Evolutionary conservation across 495 filamentous ascomycete genomes (phyloP), one percentile per base, ranked within the genome.

Genomic region (Neurospora hispaniola): DNA sequence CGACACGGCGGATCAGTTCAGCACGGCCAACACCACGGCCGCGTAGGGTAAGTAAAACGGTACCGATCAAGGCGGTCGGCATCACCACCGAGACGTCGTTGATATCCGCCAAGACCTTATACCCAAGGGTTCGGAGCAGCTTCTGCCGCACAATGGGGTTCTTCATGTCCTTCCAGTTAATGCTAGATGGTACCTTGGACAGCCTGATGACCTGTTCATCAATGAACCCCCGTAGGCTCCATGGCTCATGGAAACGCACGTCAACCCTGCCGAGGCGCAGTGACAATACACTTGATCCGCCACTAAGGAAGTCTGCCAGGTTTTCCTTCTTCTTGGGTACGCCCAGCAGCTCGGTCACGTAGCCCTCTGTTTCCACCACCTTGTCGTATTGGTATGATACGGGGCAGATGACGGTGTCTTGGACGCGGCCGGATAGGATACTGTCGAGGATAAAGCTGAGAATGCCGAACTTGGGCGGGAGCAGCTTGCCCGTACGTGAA

Each of bases 351-450:
- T 98, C 96, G 70, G 89, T 94, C 70, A 98, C 94, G 78, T 98
- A 99, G 20, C 93, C 96, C 77, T 98, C 95, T 9, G 94, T 97
- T 80, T 99, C 96, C 69, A 99, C 93, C 69, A 99, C 96, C 76
- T 98, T 99, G 86, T 99, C 96, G 79, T 99, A 99, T 77, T 98
- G 96, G 2, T 94, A 97, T 79, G 92, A 95, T 40, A 99, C 96
- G 4, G 95, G 95, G 76, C 94, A 97, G 62, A 99, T 91, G 39
- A 96, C 92, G 18, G 93, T 92, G 80, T 99, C 96, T 71, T 95
- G 85, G 3, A 97, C 92, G 2, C 93, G 86, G n/a, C 95, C 94
- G 7, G 91, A 94, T 4, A 98, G 81, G 4, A 99, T 83, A 77
- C 93, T 94, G 78, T 99, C 95, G 10, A 98, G 81, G 38, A 99